Conservation (phyloP, 495 filamentous ascomycete genomes). For the Aspergillus ostianus region DNA sequence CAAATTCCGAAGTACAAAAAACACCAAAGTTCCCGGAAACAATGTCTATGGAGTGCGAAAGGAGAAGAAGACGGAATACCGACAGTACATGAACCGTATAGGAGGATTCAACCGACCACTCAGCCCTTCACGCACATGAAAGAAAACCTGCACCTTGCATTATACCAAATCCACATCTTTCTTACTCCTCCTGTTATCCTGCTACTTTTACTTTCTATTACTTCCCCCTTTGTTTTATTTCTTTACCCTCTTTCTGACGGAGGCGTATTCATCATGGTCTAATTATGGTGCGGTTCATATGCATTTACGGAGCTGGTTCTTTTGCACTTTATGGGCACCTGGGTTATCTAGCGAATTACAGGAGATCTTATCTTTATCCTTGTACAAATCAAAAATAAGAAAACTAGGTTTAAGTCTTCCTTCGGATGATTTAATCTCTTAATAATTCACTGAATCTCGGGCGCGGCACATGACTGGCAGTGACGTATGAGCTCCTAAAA, state of each 20-base stretch:
- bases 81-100: conserved; percentile 98
- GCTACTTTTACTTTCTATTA: conserved; percentile 1
- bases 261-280: conserved; percentile 4
- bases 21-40: conserved; percentile 88
- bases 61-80: conserved; percentile 93
- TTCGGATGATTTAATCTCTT: not conserved
- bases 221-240: conserved; percentile 1
- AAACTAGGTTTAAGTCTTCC: not conserved
- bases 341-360: not conserved
- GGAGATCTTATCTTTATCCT: not conserved
- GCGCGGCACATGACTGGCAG: conserved; percentile 30
- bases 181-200: conserved; percentile 1
- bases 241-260: conserved; percentile 4
- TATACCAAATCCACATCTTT: not conserved
- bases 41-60: conserved; percentile 80
- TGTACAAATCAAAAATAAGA: not conserved
- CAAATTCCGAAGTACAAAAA: conserved; percentile 81
- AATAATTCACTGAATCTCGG: not conserved
- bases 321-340: conserved; percentile 1
- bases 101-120: conserved; percentile 96
- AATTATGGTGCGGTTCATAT: conserved; percentile 10
- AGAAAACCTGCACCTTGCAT: not conserved
- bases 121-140: conserved; percentile 43
- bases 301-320: conserved; percentile 24
- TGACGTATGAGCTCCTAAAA: conserved; percentile 28